A percentile compares a stretch with the other conserved stretches of the same genome.
phyloP scores from a whole-genome alignment of 208 protist genomes.

The Borovskyia barvae region DNA sequence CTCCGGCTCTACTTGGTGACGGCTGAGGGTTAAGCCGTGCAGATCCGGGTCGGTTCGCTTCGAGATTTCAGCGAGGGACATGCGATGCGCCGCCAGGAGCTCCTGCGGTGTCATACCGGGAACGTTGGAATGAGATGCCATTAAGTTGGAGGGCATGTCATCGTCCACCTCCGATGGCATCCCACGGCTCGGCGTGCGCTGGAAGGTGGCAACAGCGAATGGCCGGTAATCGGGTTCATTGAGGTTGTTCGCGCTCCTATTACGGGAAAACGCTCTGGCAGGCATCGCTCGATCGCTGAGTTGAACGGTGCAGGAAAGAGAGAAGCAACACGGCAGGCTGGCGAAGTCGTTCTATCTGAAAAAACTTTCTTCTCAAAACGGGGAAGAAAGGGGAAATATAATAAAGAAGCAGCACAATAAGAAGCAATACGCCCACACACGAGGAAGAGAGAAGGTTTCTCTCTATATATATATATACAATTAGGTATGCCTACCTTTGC shows the following conservation, averaged over 20 bases:
- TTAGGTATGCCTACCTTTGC: too few species aligned
- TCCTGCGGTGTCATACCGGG: slow-evolving; percentile 63
- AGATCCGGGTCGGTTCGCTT: slow-evolving; percentile 34
- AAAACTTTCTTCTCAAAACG: not conserved
- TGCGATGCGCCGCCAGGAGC: slow-evolving; percentile 57
- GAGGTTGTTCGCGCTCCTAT: slow-evolving; percentile 3
- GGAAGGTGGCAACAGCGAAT: slow-evolving; percentile 51
- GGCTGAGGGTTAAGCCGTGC: slow-evolving; percentile 75
- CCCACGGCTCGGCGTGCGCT: slow-evolving; percentile 19
- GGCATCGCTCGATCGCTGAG: slow-evolving; percentile 1
- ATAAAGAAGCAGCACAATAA: not conserved
- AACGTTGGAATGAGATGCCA: slow-evolving; percentile 50
- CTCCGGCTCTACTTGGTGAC: slow-evolving; percentile 59
- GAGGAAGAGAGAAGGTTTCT: not conserved
- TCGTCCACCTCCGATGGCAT: slow-evolving; percentile 13
- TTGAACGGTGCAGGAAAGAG: slow-evolving; percentile 1
- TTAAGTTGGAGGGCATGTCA: slow-evolving; percentile 38
- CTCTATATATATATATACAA: too few species aligned
- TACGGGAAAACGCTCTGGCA: slow-evolving; percentile 1
- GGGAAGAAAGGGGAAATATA: not conserved
- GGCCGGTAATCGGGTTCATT: slow-evolving; percentile 22
- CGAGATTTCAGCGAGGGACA: slow-evolving; percentile 40
- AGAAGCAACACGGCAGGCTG: not conserved
- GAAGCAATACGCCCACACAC: not conserved
- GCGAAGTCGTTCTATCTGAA: too few species aligned